Conservation (phyloP, 106 monocot species). For the Allium fistulosum region DNA sequence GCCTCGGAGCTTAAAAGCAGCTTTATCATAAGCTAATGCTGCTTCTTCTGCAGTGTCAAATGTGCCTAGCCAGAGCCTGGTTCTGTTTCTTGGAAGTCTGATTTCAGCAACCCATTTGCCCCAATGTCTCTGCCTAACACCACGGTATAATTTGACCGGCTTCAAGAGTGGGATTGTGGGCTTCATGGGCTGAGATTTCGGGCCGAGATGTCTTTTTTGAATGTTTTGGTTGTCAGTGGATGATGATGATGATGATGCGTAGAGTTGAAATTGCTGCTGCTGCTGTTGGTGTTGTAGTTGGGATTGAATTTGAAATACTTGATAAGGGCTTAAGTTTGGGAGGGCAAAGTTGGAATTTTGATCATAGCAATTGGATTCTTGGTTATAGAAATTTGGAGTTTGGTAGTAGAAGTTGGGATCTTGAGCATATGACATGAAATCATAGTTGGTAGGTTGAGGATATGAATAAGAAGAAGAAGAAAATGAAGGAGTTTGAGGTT, state of each 20-base stretch:
- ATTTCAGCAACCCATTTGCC: slow-evolving; percentile 84
- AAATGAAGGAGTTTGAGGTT: neutral
- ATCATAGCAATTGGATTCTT: neutral
- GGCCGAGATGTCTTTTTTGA: slow-evolving; percentile 7
- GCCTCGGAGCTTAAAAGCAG: slow-evolving; percentile 48
- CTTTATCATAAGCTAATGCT: slow-evolving; percentile 51
- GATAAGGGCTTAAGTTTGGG: slow-evolving; percentile 14
- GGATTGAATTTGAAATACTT: slow-evolving; percentile 3
- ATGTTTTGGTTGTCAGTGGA: neutral
- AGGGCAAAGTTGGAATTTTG: slow-evolving; percentile 3
- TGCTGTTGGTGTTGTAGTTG: slow-evolving; percentile 15
- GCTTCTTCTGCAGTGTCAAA: slow-evolving; percentile 66
- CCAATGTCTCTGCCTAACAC: slow-evolving; percentile 70
- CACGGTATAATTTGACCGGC: slow-evolving; percentile 50
- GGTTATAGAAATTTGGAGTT: neutral
- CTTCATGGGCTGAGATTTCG: slow-evolving; percentile 19
- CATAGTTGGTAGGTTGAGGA: slow-evolving; percentile 1
- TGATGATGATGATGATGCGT: too few species aligned
- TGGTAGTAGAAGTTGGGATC: neutral
- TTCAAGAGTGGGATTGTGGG: neutral
- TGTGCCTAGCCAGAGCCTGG: slow-evolving; percentile 64
- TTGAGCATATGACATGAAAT: slow-evolving; percentile 2
- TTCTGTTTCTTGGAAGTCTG: slow-evolving; percentile 59
- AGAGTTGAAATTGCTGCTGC: slow-evolving; percentile 14
- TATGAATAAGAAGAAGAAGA: neutral